Base-by-base conservation (phyloP, 176 grass and related monocot genomes). In the Phoenix dactylifera region DNA sequence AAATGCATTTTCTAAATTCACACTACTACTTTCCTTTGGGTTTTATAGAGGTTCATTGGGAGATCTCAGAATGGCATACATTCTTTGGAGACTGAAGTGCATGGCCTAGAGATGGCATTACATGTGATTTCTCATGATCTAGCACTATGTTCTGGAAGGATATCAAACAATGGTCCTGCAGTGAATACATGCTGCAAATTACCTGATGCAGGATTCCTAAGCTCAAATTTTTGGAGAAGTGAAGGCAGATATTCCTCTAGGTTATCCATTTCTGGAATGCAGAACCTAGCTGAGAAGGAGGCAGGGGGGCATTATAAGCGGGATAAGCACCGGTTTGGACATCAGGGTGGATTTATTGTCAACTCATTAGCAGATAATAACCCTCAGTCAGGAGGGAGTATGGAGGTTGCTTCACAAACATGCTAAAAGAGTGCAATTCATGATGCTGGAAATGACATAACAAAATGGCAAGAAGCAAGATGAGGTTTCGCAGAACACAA, bases 51-150 rank as follows among this genome's bases (percentile, higher is more conserved):
- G 59, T 89, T 98, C 72, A 98, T 98, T 65, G 87, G 93, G 54
- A 88, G 63, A 66, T 98, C 93, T n/a, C 87, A 98, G 68, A 81
- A 80, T 53, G 87, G 81, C 12, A 91, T 98, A 22, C 81, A 89
- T 50, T 92, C 93, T 15, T 67, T 92, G 67, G 93, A 98, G 73
- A 78, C 93, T 0, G 74, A 84, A 68, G 93, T 98, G 30, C 86
- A 88, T 5, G 87, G 93, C 26, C 71, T 98, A 54, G 93, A 98
- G 76, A 83, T 92, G 67, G 73, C 77, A 52, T 28, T 98, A 72
- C 78, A 81, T 10, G 87, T 85, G 69, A 98, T 98, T 59, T 92
- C 87, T 3, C 82, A 70, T 30, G 82, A 92, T 72, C 35, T 98
- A 20, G 76, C 74, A 9, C 74, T 70, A 44, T 83, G 76, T 71